phyloP scores from a whole-genome alignment of 1,139 yeast species.

The Ogataea hybrid region DNA sequence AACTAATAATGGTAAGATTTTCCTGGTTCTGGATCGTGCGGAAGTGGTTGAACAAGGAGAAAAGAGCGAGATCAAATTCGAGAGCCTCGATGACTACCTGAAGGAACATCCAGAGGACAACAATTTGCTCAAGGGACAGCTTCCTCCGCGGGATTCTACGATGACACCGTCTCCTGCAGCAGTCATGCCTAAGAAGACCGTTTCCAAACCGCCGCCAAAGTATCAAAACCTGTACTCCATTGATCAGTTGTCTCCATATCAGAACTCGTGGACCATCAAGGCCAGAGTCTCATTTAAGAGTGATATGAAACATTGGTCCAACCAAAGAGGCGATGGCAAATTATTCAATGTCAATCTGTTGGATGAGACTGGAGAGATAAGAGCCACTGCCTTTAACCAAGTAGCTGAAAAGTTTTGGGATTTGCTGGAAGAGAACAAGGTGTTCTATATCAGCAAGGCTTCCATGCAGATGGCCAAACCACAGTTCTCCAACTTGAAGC shows the following conservation, averaged over 20 bases:
- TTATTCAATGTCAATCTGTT: slow-evolving; percentile 83
- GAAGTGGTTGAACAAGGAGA: slow-evolving; percentile 26
- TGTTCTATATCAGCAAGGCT: slow-evolving; percentile 80
- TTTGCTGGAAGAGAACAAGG: slow-evolving; percentile 82
- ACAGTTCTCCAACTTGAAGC: slow-evolving; percentile 77
- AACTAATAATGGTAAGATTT: slow-evolving; percentile 26
- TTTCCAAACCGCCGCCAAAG: slow-evolving; percentile 31
- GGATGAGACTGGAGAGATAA: slow-evolving; percentile 95
- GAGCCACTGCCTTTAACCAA: slow-evolving; percentile 93
- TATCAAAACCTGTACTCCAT: slow-evolving; percentile 56
- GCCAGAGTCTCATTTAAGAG: slow-evolving; percentile 89
- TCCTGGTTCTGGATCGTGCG: slow-evolving; percentile 27
- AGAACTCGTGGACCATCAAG: slow-evolving; percentile 86
- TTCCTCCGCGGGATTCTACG: slow-evolving; percentile 10
- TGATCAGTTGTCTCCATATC: slow-evolving; percentile 89
- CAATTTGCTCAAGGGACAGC: slow-evolving; percentile 12
- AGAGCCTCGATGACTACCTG: slow-evolving; percentile 26
- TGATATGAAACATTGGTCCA: slow-evolving; percentile 85
- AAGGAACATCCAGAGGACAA: slow-evolving; percentile 24
- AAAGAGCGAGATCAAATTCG: slow-evolving; percentile 19
- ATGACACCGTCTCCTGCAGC: slow-evolving; percentile 28
- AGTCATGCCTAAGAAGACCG: slow-evolving; percentile 20
- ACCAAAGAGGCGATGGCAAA: slow-evolving; percentile 85
- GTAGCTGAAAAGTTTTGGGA: slow-evolving; percentile 77
- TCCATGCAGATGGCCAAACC: slow-evolving; percentile 82